phyloP scores from a whole-genome alignment of 75 land plant genomes.

The Chamaecyparis obtusa region DNA sequence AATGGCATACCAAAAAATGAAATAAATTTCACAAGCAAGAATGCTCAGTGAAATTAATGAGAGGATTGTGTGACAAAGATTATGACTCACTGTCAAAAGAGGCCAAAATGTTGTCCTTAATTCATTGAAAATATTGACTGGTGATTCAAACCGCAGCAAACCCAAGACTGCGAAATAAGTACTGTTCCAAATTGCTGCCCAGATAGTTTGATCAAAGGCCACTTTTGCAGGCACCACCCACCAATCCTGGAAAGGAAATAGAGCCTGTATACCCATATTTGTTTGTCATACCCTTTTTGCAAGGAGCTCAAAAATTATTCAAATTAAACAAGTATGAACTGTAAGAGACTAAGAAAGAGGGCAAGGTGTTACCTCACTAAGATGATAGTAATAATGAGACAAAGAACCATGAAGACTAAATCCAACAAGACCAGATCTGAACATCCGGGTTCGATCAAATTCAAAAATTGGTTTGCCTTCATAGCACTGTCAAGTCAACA shows the following conservation, averaged over 20 bases:
- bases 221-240: conserved; percentile 97
- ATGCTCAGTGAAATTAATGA: neutral
- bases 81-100: conserved; percentile 64
- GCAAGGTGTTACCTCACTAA: conserved; percentile 67
- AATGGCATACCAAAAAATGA: neutral
- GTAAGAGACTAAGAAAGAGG: neutral
- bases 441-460: conserved; percentile 74
- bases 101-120: conserved; percentile 82
- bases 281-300: neutral
- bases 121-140: conserved; percentile 63
- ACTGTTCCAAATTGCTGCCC: conserved; percentile 94
- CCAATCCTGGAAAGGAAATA: conserved; percentile 92
- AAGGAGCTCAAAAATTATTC: neutral
- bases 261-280: conserved; percentile 43
- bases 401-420: conserved; percentile 87
- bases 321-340: neutral
- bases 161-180: conserved; percentile 72
- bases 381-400: conserved; percentile 84
- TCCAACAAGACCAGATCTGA: conserved; percentile 90
- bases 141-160: conserved; percentile 78
- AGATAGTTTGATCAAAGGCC: conserved; percentile 86
- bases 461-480: conserved; percentile 90
- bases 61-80: neutral
- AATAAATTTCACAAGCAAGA: neutral
- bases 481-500: conserved; percentile 59